Percentiles rank a stretch among this genome's conserved stretches.
Evolutionary conservation across 108 stramenopile species (phyloP).

Genomic region (Cylindrotheca fusiformis): DNA sequence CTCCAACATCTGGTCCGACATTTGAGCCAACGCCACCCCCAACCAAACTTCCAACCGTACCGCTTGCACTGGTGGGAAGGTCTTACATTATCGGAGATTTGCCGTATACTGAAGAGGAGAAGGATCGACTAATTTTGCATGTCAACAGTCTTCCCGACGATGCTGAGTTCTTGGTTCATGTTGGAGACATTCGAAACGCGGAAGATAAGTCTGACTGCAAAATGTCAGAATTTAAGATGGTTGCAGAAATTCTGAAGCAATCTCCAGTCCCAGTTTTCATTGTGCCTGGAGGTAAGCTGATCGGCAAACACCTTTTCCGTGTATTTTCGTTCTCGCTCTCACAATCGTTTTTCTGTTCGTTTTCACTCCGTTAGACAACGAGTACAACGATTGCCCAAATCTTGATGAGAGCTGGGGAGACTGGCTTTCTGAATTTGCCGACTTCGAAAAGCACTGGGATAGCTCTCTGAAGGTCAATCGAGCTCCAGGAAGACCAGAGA

Average conservation of each 20-base stretch:
- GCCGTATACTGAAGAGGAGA: slow-evolving; percentile 31
- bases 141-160: slow-evolving; percentile 22
- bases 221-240: slow-evolving; percentile 42
- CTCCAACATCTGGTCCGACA: background rate
- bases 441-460: slow-evolving; percentile 34
- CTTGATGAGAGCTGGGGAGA: slow-evolving; percentile 18
- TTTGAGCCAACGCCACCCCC: background rate
- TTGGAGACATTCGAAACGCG: slow-evolving; percentile 45
- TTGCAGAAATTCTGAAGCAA: slow-evolving; percentile 26
- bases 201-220: slow-evolving; percentile 38
- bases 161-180: slow-evolving; percentile 49
- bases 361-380: slow-evolving; percentile 19
- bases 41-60: background rate
- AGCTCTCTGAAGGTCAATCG: slow-evolving; percentile 17
- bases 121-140: slow-evolving; percentile 8
- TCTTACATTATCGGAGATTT: slow-evolving; percentile 41
- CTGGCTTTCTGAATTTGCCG: slow-evolving; percentile 24
- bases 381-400: slow-evolving; percentile 48
- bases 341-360: background rate
- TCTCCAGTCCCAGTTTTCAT: slow-evolving; percentile 40
- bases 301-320: background rate
- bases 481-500: slow-evolving; percentile 13
- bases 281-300: slow-evolving; percentile 32
- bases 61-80: background rate
- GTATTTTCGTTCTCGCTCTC: background rate